These are phyloP conservation scores for Umbelopsis sp. DNA, from an alignment of 192 early-diverging fungal genomes.

Conservation along the genomic window DNA sequence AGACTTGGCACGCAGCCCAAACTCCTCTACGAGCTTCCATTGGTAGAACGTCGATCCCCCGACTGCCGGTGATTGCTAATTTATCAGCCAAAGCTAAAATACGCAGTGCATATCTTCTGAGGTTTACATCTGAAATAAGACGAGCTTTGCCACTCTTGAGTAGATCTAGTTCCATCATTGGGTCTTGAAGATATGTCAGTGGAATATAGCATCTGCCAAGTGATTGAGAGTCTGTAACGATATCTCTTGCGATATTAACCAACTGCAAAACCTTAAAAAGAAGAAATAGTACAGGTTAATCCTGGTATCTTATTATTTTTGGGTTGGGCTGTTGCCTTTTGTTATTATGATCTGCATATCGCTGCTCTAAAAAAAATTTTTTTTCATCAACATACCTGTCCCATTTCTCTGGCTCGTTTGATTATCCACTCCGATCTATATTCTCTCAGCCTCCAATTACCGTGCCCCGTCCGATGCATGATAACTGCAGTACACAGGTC, in stretches of 20 bases:
- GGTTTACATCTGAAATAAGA: conserved; percentile 16
- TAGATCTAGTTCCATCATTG: neutral
- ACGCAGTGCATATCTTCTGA: conserved; percentile 19
- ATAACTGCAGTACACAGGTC: conserved; percentile 42
- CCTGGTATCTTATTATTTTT: no score
- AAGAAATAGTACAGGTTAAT: neutral
- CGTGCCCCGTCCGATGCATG: conserved; percentile 27
- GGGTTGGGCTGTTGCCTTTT: no score
- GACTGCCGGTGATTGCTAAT: conserved; percentile 11
- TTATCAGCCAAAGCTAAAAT: conserved; percentile 32
- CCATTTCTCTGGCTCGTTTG: conserved; percentile 38
- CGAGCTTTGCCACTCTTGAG: conserved; percentile 22
- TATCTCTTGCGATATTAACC: conserved; percentile 56
- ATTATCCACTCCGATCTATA: conserved; percentile 23
- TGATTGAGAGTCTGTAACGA: conserved; percentile 44
- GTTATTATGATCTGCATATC: neutral
- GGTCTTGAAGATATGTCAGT: conserved; percentile 26
- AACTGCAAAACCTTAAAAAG: conserved; percentile 36
- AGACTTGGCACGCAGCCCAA: conserved; percentile 45
- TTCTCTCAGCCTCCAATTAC: conserved; percentile 22
- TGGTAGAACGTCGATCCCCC: conserved; percentile 40
- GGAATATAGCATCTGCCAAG: conserved; percentile 52
- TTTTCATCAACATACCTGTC: neutral
- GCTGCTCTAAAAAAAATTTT: neutral
- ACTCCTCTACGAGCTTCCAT: conserved; percentile 37